Evolutionary conservation across 164 flowering plant species (phyloP).

Genomic region (Vitis rotundifolia): DNA sequence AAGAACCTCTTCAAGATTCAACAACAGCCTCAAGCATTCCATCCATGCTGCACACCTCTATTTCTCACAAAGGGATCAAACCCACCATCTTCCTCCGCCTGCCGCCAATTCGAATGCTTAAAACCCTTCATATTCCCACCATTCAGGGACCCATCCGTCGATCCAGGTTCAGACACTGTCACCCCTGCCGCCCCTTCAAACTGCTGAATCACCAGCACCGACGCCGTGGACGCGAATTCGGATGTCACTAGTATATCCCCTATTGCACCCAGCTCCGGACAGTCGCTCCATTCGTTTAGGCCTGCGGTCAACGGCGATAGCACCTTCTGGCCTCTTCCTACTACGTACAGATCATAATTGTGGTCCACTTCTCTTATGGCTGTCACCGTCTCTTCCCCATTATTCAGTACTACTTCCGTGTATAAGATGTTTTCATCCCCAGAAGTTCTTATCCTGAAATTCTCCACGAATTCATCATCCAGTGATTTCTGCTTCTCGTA

Average conservation of each 20-base stretch:
- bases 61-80: no score
- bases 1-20: no score
- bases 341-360: conserved; percentile 22
- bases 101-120: no score
- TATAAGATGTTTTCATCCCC: conserved; percentile 8
- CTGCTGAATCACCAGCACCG: conserved; percentile 38
- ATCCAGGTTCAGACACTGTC: no score
- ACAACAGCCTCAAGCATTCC: no score
- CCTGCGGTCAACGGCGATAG: conserved; percentile 24
- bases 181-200: not conserved
- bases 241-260: conserved; percentile 37
- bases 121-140: no score
- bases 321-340: conserved; percentile 29
- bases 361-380: conserved; percentile 17
- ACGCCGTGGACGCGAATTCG: conserved; percentile 11
- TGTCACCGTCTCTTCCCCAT: conserved; percentile 24
- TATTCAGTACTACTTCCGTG: conserved; percentile 16
- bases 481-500: conserved; percentile 19
- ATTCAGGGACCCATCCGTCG: no score
- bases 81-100: not conserved
- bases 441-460: conserved; percentile 15
- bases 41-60: no score
- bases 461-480: conserved; percentile 22
- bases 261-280: conserved; percentile 37
- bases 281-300: conserved; percentile 32